Evolutionary conservation across 1,139 yeast genomes (phyloP), one percentile per base, ranked within the genome.

Genomic region (Suhomyces coccinellae): DNA sequence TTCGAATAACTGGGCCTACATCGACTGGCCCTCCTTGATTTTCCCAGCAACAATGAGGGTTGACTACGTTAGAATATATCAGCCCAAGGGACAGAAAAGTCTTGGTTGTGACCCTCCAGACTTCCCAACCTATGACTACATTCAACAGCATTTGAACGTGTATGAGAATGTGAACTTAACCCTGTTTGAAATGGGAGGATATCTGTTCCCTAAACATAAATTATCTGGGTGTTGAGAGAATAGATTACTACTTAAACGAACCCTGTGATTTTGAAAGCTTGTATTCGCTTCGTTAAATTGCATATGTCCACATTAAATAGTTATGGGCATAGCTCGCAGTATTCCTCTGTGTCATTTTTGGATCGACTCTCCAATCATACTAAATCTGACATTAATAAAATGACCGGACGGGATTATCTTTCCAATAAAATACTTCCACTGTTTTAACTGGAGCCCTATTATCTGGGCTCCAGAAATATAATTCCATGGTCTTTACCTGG

Each of bases 1-100:
- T 11, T 62, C 67, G 15, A 62, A 63, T 44, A 60, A 50, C 42
- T 64, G 69, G 69, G 66, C 67, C 3, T 63, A 61, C 43, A 63
- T 64, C 30, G 65, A 64, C 48, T 64, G 69, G 69, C 53, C 59
- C 4, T 36, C 61, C n/a, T 38, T 64, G 13, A 40, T 46, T 8
- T 64, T 63, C 49, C 69, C 69, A 1, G 52, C 53, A n/a, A 51
- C 50, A 14, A 59, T 64, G 62, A 44, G 57, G 11, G 45, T 64
- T 4, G 66, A 64, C 47, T 56, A 61, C 43, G 61, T 64, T 24
- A 49, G 69, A n/a, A 45, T 64, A 2, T 64, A 64, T 47, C 69
- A 64, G 49, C 66, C 67, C 2, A 43, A 48, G 8, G 58, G 54
- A 27, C 36, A 49, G 6, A 50, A 53, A 35, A 59, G 51, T 33